A percentile compares a stretch with the other conserved stretches of the same genome.
phyloP scores from a whole-genome alignment of 2,329 filamentous ascomycete species.

The Kalmusia sp. region DNA sequence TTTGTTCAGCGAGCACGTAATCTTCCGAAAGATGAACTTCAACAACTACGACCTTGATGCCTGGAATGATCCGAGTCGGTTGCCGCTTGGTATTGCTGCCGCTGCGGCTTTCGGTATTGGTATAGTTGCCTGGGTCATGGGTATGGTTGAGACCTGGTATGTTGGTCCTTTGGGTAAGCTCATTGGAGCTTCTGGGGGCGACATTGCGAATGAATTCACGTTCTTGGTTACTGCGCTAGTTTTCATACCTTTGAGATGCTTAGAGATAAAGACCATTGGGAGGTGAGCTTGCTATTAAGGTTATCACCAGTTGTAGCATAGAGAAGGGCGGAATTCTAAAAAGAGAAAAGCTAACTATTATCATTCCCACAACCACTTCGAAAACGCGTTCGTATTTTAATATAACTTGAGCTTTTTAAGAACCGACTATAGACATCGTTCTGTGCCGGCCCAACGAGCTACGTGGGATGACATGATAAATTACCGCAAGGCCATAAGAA shows the following conservation, averaged over 20 bases:
- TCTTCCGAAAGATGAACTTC: conserved; percentile 59
- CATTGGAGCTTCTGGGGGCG: conserved; percentile 35
- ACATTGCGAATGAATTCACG: conserved; percentile 37
- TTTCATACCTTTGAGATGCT: conserved; percentile 34
- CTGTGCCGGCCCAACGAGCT: too few species aligned
- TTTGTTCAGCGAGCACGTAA: conserved; percentile 53
- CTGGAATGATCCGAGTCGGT: conserved; percentile 53
- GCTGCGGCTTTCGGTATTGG: conserved; percentile 48
- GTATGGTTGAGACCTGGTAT: conserved; percentile 67
- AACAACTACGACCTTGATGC: conserved; percentile 54
- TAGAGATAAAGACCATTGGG: conserved; percentile 35
- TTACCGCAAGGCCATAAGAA: too few species aligned
- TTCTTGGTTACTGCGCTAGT: conserved; percentile 33
- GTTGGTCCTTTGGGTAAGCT: conserved; percentile 48
- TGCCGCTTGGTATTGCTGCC: conserved; percentile 53
- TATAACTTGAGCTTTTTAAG: too few species aligned
- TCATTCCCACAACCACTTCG: too few species aligned
- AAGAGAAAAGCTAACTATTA: too few species aligned
- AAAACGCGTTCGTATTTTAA: too few species aligned
- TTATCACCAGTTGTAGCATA: too few species aligned
- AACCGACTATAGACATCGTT: too few species aligned
- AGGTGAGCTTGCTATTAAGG: conserved; percentile 11
- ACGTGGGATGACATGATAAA: too few species aligned
- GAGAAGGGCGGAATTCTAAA: too few species aligned
- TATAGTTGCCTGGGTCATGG: conserved; percentile 58